Evolutionary conservation across 2,329 filamentous ascomycete genomes (phyloP).

Genomic region (Scytalidium lignicola): DNA sequence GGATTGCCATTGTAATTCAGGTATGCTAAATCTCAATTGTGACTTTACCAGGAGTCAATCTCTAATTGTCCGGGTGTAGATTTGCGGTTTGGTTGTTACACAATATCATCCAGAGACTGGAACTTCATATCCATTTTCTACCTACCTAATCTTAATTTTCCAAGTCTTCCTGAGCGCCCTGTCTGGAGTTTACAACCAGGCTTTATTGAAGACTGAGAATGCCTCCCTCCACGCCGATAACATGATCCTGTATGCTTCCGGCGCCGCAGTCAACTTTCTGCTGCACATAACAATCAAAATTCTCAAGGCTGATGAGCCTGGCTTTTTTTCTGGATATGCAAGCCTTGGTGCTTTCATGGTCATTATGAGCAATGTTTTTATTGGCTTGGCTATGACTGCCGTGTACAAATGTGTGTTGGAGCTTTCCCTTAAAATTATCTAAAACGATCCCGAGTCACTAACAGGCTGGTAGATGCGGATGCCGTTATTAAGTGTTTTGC

Average conservation of each 20-base stretch:
- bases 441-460: no score
- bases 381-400: constrained; percentile 30
- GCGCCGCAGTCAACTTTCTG: constrained; percentile 24
- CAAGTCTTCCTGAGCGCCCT: constrained; percentile 28
- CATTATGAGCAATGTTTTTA: constrained; percentile 29
- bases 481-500: constrained; percentile 31
- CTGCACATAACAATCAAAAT: constrained; percentile 21
- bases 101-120: constrained; percentile 27
- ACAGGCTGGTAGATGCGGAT: constrained; percentile 26
- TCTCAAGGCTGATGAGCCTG: constrained; percentile 25
- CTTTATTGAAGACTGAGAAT: constrained; percentile 26
- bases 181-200: constrained; percentile 31
- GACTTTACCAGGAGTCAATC: no score
- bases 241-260: constrained; percentile 28
- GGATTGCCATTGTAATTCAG: constrained; percentile 29
- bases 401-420: constrained; percentile 30
- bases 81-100: constrained; percentile 27
- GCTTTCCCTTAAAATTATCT: no score
- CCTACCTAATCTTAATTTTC: constrained; percentile 28
- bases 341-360: constrained; percentile 27
- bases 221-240: constrained; percentile 30
- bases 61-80: constrained; percentile 3
- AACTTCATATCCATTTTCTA: constrained; percentile 23
- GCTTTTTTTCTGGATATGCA: constrained; percentile 13
- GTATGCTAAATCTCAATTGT: constrained; percentile 6